Evolutionary conservation across 305 asterid genomes (phyloP).

Genomic region (Solanum chacoense): DNA sequence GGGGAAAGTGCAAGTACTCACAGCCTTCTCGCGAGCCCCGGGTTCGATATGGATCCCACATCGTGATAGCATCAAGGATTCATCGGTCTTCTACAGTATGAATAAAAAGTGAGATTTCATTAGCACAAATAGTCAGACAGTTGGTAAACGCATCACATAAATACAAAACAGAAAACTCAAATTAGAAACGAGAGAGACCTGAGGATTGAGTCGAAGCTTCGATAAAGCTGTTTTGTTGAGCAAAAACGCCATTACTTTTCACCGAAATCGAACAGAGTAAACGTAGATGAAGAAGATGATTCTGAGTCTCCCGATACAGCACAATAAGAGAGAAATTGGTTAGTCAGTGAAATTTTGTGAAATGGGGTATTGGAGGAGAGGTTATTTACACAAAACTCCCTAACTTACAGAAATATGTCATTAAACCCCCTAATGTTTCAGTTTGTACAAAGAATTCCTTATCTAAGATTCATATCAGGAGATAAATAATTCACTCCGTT

Average conservation of each 20-base stretch:
- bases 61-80: conserved; percentile 23
- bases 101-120: not conserved
- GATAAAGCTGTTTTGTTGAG: conserved; percentile 37
- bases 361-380: not conserved
- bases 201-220: conserved; percentile 44
- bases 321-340: not conserved
- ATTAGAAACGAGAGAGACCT: conserved; percentile 10
- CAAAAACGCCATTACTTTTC: conserved; percentile 20
- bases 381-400: not conserved
- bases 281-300: not conserved
- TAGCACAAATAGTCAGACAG: not conserved
- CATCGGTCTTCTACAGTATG: conserved; percentile 25
- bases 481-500: not conserved
- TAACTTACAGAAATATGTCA: not conserved
- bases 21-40: conserved; percentile 83
- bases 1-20: conserved; percentile 21
- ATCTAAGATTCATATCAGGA: not conserved
- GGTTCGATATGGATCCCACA: conserved; percentile 67
- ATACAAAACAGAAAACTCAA: not conserved
- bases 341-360: not conserved
- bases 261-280: not conserved
- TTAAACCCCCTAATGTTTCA: not conserved
- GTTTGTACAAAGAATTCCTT: not conserved
- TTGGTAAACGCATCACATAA: not conserved
- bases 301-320: not conserved